Evolutionary conservation across 768 basidiomycete species (phyloP).

Genomic region (Rhodotorula babjevae): DNA sequence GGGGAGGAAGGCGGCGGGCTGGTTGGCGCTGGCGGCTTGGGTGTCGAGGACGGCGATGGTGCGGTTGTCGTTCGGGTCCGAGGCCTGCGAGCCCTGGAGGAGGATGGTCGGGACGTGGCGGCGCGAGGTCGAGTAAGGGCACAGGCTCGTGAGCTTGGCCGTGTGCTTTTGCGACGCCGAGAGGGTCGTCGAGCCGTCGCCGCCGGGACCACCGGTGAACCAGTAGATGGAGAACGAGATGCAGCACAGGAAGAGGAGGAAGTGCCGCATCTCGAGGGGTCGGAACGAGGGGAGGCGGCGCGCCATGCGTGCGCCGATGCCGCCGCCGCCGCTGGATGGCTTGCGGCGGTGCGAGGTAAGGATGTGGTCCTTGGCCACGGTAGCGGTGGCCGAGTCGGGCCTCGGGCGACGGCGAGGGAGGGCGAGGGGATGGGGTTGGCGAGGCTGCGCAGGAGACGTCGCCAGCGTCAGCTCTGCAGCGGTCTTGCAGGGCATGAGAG

Average conservation of each 20-base stretch:
- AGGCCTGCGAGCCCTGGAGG: constrained; percentile 7
- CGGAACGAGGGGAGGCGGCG: background rate
- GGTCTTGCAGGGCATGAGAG: too few relatives aligned
- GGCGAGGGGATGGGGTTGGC: background rate
- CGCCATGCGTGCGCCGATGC: background rate
- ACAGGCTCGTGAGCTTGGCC: constrained; percentile 15
- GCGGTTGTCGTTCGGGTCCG: background rate
- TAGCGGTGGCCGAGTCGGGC: background rate
- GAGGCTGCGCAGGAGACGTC: too few relatives aligned
- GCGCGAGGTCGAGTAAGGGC: constrained; percentile 26
- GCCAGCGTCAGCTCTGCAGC: too few relatives aligned
- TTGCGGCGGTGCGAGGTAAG: constrained; percentile 2
- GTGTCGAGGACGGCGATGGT: constrained; percentile 20
- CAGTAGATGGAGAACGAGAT: constrained; percentile 10
- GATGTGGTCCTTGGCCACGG: background rate
- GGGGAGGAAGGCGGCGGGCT: constrained; percentile 24
- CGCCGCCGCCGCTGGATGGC: background rate
- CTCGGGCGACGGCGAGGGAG: background rate
- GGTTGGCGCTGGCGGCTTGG: background rate
- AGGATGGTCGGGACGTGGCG: constrained; percentile 37
- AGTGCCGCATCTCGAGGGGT: constrained; percentile 15
- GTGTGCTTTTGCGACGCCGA: background rate
- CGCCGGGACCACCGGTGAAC: background rate
- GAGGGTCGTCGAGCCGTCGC: background rate
- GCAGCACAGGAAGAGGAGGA: constrained; percentile 12